Conservation (phyloP, 805 yeast species). For the Starmerella bombicola region DNA sequence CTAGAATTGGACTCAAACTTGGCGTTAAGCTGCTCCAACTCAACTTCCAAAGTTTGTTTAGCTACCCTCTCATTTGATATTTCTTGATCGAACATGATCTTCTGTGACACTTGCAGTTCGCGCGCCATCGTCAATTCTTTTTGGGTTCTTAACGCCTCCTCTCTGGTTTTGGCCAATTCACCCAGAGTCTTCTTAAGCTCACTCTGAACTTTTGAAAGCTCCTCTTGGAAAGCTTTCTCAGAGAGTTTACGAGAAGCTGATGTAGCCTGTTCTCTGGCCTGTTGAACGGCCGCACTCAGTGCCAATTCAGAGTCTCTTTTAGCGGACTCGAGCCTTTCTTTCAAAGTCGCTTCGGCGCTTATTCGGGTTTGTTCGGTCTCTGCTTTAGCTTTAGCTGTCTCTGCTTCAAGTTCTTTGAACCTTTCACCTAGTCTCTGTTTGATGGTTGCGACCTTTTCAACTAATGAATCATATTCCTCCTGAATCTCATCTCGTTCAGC, state of each 20-base stretch:
- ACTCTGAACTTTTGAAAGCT: not conserved
- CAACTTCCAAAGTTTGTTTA: constrained; percentile 13
- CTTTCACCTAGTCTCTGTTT: constrained; percentile 34
- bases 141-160: not conserved
- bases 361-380: not conserved
- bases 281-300: not conserved
- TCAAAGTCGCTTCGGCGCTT: not conserved
- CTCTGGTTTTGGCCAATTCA: not conserved
- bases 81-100: constrained; percentile 18
- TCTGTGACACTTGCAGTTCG: constrained; percentile 14
- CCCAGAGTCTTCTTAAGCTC: not conserved
- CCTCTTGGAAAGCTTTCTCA: not conserved
- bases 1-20: constrained; percentile 14
- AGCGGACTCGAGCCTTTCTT: not conserved
- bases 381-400: constrained; percentile 24
- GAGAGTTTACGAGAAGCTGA: not conserved
- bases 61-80: constrained; percentile 6
- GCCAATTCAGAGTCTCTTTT: not conserved
- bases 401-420: constrained; percentile 29
- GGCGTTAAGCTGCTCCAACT: constrained; percentile 28
- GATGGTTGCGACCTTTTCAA: constrained; percentile 30
- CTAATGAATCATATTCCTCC: constrained; percentile 32
- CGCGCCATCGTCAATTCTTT: constrained; percentile 3
- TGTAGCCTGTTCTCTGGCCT: not conserved
- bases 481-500: constrained; percentile 34